Base-by-base conservation (phyloP, 1,139 yeast species). In the Keqinozyma sinolaborantium region DNA sequence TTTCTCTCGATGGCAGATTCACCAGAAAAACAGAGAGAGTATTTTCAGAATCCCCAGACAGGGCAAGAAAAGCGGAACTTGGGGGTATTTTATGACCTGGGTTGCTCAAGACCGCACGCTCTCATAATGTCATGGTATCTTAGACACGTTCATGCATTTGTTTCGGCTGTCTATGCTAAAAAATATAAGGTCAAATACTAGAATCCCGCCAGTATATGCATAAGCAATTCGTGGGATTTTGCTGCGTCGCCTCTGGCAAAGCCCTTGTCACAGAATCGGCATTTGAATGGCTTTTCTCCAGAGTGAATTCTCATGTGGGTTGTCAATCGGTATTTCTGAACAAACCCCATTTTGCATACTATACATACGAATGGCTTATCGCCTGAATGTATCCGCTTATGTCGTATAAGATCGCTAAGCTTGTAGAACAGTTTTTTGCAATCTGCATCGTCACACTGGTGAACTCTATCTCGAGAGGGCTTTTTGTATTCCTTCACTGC, bases 231-330 rank as follows among this genome's bases (percentile, higher is more conserved):
- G 40, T 53, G 58, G 10, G 51, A 44, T 35, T 51, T 53, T 13
- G 50, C 52, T 3, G 58, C 58, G 42, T 53, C 59, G 24, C 59
- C 59, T 30, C 59, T 36, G 11, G 58, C 57, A 45, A 54, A 54
- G 8, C 40, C 30, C 32, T 51, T 52, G 8, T 44, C 51, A 31
- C 59, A 54, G 37, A 50, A 48, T 15, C 39, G 38, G 33, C 60
- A 54, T 24, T 25, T 30, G 30, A 53, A 53, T 16, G 60, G 60
- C 35, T 53, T 53, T 32, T 54, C 60, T 3, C 60, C 59, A 13
- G 58, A 47, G 36, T 54, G 60, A 24, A 44, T 42, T 29, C 60
- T 42, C 34, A 40, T 30, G 35, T 54, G 60, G 14, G 60, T 54
- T 8, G 58, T 53, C 24, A 54, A 41, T 18, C 60, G 35, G 38